These are phyloP conservation scores for Talaromyces atroroseus DNA, from an alignment of 2,329 filamentous ascomycete species.

Conservation along the genomic window DNA sequence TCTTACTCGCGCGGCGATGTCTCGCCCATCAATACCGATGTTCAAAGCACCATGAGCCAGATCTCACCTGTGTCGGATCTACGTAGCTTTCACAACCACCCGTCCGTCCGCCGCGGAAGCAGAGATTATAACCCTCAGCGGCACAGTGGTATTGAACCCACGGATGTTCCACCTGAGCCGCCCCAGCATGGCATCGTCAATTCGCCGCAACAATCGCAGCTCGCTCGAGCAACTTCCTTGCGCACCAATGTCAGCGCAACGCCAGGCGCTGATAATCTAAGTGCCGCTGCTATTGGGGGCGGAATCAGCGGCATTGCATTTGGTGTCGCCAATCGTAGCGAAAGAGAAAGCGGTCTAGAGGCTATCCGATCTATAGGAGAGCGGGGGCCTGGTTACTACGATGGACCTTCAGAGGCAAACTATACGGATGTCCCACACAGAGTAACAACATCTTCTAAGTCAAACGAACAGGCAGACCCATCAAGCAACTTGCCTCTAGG, in stretches of 20 bases:
- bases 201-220: constrained; percentile 9
- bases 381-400: constrained; percentile 4
- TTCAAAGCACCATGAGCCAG: constrained; percentile 7
- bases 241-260: constrained; percentile 43
- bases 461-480: neutral
- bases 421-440: constrained; percentile 35
- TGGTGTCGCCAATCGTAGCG: constrained; percentile 59
- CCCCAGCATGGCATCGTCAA: constrained; percentile 15
- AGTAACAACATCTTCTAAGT: constrained; percentile 14
- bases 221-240: constrained; percentile 25
- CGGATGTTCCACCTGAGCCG: constrained; percentile 13
- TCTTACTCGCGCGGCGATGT: constrained; percentile 6
- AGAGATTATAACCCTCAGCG: constrained; percentile 16
- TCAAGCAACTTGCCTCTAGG: constrained; percentile 18
- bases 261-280: constrained; percentile 63
- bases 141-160: constrained; percentile 11
- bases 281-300: constrained; percentile 54
- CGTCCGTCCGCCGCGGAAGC: constrained; percentile 17
- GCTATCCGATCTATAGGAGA: constrained; percentile 47
- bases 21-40: constrained; percentile 9
- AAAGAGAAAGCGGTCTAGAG: constrained; percentile 60
- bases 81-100: constrained; percentile 14
- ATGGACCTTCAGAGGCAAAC: constrained; percentile 3
- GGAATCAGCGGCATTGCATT: constrained; percentile 65
- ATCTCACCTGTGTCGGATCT: constrained; percentile 10